Percentiles rank a stretch among this genome's conserved stretches.
These are phyloP conservation scores for Cryptococcus jaspeensis DNA, from an alignment of 1,284 basidiomycete genomes.

Conservation along the genomic window DNA sequence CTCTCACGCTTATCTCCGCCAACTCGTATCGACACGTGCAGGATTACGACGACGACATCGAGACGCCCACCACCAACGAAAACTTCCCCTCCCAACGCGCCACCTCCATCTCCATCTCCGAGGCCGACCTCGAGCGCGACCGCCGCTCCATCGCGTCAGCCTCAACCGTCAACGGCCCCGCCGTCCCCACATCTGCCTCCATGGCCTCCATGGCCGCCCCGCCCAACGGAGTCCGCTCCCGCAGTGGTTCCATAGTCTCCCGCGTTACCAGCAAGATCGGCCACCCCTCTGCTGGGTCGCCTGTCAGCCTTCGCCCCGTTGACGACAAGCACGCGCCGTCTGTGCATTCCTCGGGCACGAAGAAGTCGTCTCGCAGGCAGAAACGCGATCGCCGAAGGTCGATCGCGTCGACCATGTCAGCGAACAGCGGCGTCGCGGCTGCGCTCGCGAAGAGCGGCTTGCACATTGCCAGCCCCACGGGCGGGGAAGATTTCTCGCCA, in stretches of 20 bases:
- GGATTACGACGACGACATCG: conserved; percentile 5
- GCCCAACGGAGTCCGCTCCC: conserved; percentile 7
- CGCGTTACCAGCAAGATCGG: conserved; percentile 14
- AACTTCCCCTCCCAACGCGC: background rate
- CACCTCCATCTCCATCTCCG: background rate
- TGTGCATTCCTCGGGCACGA: too few relatives aligned
- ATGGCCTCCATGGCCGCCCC: background rate
- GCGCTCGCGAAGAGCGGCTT: conserved; percentile 40
- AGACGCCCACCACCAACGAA: conserved; percentile 12
- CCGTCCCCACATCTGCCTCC: conserved; percentile 9
- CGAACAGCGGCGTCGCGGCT: conserved; percentile 26
- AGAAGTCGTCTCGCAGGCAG: conserved; percentile 20
- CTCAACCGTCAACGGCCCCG: background rate
- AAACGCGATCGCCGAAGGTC: conserved; percentile 24
- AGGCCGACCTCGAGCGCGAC: background rate
- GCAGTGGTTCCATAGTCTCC: conserved; percentile 27
- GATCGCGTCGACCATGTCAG: conserved; percentile 24
- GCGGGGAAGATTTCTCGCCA: conserved; percentile 5
- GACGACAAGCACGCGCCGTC: conserved; percentile 11
- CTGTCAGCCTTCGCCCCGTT: conserved; percentile 14
- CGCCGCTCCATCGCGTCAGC: background rate
- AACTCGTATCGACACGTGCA: background rate
- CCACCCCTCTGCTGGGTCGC: conserved; percentile 5
- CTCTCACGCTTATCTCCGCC: background rate
- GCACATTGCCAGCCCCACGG: conserved; percentile 20